phyloP scores from a whole-genome alignment of 2,329 filamentous ascomycete genomes.

The Scedosporium dehoogii region DNA sequence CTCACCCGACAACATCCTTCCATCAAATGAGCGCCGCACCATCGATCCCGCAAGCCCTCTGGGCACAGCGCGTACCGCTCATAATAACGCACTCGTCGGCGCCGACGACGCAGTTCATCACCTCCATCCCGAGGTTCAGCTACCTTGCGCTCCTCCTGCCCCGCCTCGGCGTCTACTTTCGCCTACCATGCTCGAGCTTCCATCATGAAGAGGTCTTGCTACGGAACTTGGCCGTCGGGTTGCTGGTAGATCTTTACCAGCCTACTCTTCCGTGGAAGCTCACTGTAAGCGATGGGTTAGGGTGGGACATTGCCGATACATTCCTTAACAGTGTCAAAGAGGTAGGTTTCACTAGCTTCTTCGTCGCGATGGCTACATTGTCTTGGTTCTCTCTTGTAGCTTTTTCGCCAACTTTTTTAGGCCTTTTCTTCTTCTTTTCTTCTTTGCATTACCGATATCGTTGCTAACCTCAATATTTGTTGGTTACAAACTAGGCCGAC shows the following conservation, averaged over 20 bases:
- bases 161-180: constrained; percentile 43
- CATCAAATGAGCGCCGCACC: constrained; percentile 7
- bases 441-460: not conserved
- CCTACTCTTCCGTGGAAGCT: constrained; percentile 45
- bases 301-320: constrained; percentile 52
- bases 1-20: not conserved
- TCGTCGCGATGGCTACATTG: not conserved
- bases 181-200: constrained; percentile 45
- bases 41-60: constrained; percentile 37
- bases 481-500: constrained; percentile 47
- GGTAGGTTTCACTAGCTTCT: constrained; percentile 23
- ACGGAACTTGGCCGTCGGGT: constrained; percentile 41
- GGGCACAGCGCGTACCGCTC: constrained; percentile 44
- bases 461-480: not conserved
- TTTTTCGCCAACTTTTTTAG: not conserved
- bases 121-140: constrained; percentile 46
- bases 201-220: constrained; percentile 45
- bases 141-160: constrained; percentile 49
- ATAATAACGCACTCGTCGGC: constrained; percentile 41
- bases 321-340: constrained; percentile 58
- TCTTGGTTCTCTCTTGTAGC: not conserved
- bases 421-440: not conserved
- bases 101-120: constrained; percentile 39
- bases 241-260: constrained; percentile 48
- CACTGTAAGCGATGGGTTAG: constrained; percentile 41